phyloP scores from a whole-genome alignment of 2,329 filamentous ascomycete genomes.

The Canariomyces notabilis region DNA sequence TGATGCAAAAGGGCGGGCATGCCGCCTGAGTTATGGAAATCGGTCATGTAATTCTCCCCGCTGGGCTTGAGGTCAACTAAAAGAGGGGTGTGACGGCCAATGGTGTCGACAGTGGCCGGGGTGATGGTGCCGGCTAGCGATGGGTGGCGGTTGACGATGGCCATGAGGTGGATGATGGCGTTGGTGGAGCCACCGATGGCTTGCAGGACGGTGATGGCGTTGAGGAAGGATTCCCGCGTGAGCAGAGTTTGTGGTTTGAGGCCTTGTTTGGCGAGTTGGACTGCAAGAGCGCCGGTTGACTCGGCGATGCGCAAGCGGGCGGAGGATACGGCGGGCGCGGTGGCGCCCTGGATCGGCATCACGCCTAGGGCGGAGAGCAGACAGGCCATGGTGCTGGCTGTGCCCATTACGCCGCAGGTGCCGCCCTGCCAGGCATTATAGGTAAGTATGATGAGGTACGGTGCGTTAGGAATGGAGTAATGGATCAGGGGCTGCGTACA shows the following conservation, averaged over 20 bases:
- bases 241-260: slow-evolving; percentile 67
- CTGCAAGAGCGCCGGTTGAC: slow-evolving; percentile 64
- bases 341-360: slow-evolving; percentile 70
- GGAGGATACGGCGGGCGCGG: slow-evolving; percentile 72
- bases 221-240: slow-evolving; percentile 72
- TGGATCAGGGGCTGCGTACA: no score
- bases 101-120: slow-evolving; percentile 71
- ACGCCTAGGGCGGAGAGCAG: slow-evolving; percentile 79
- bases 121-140: slow-evolving; percentile 59
- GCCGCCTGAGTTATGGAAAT: slow-evolving; percentile 84
- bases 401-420: slow-evolving; percentile 88
- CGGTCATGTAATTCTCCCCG: slow-evolving; percentile 83
- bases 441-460: not conserved
- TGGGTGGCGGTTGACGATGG: slow-evolving; percentile 71
- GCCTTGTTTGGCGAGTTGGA: slow-evolving; percentile 52
- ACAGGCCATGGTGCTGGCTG: slow-evolving; percentile 84
- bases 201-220: slow-evolving; percentile 82
- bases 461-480: no score
- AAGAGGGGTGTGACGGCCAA: slow-evolving; percentile 72
- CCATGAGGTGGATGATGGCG: slow-evolving; percentile 78
- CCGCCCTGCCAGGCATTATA: slow-evolving; percentile 48
- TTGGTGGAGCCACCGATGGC: slow-evolving; percentile 82
- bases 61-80: slow-evolving; percentile 82
- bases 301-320: slow-evolving; percentile 77
- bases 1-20: slow-evolving; percentile 77